A percentile compares a stretch with the other conserved stretches of the same genome.
Evolutionary conservation across 495 filamentous ascomycete genomes (phyloP).

Genomic region (Penicillium argentinense): DNA sequence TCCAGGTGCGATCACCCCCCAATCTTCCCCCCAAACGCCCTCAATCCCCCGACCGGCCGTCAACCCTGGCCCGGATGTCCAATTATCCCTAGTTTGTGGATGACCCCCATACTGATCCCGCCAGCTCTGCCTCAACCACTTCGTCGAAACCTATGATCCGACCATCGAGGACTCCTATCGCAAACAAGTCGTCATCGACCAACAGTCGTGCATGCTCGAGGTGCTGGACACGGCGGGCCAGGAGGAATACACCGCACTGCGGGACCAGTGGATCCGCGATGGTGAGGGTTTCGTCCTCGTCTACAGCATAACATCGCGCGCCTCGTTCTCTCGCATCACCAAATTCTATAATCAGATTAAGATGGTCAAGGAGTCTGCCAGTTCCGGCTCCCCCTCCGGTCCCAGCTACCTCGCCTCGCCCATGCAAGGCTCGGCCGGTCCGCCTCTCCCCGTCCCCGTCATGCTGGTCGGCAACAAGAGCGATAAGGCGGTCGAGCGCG

Average conservation of each 20-base stretch:
- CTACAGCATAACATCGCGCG: conserved; percentile 95
- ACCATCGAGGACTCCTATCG: conserved; percentile 97
- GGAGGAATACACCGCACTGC: conserved; percentile 95
- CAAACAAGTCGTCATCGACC: conserved; percentile 97
- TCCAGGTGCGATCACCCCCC: conserved; percentile 67
- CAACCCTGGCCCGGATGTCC: neutral
- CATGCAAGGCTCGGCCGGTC: conserved; percentile 59
- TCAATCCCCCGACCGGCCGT: neutral
- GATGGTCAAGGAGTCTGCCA: conserved; percentile 91
- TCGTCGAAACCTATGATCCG: conserved; percentile 89
- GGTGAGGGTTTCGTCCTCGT: conserved; percentile 97
- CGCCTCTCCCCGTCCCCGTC: conserved; percentile 75
- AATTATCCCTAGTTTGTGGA: too few relatives aligned
- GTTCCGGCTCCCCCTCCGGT: conserved; percentile 63
- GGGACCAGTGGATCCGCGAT: conserved; percentile 98
- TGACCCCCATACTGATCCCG: neutral
- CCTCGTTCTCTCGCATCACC: conserved; percentile 91
- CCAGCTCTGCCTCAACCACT: conserved; percentile 75
- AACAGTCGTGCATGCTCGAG: conserved; percentile 96
- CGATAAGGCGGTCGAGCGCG: conserved; percentile 91
- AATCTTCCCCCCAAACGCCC: neutral
- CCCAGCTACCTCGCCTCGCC: conserved; percentile 63
- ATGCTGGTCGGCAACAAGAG: conserved; percentile 99
- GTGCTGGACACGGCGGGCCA: conserved; percentile 98
- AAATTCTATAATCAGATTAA: conserved; percentile 96